Evolutionary conservation across 2,329 filamentous ascomycete genomes (phyloP), one percentile per base, ranked within the genome.

Genomic region (Neopestalotiopsis rosae): DNA sequence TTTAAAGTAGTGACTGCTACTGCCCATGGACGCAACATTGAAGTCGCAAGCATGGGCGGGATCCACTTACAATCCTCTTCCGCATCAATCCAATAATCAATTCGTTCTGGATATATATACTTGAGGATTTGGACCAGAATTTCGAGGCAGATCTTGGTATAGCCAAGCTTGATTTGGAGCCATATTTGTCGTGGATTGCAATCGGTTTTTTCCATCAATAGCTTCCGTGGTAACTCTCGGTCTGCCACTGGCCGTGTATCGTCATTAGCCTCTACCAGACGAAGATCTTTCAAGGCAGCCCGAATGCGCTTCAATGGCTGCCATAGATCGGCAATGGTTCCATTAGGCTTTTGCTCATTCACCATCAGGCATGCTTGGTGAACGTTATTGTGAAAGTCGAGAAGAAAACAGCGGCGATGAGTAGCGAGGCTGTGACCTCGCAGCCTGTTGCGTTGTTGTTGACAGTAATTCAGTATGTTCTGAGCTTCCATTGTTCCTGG

Each of bases 241-340:
- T 71, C 72, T 24, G 72, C 68, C 3, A 77, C 69, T 0, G 74
- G 74, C 28, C 72, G 49, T 10, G 65, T 62, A 57, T 74, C 71
- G 57, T 77, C 75, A 42, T 73, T 73, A 5, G 74, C 70, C 45
- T 71, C 74, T 1, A 74, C 34, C 17, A 68, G 58, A 5, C 66
- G 67, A 61, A 75, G 71, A 10, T 68, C 34, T 1, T 68, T 34
- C 14, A 77, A 64, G 7, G 75, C 75, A 6, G 20, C 12, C 13
- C n/a, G 30, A 9, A 67, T 56, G 30, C 61, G 66, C 32, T 32
- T 4, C 10, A 70, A 24, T 20, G 69, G 66, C 17, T 61, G 42
- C 14, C 40, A 67, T 7, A 70, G 28, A 20, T 65, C 63, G 5
- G 69, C 38, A 3, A 62, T 52, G 10, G 42, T 62, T 28, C 63